phyloP scores from a whole-genome alignment of 768 basidiomycete genomes.

The Galerina sulciceps region DNA sequence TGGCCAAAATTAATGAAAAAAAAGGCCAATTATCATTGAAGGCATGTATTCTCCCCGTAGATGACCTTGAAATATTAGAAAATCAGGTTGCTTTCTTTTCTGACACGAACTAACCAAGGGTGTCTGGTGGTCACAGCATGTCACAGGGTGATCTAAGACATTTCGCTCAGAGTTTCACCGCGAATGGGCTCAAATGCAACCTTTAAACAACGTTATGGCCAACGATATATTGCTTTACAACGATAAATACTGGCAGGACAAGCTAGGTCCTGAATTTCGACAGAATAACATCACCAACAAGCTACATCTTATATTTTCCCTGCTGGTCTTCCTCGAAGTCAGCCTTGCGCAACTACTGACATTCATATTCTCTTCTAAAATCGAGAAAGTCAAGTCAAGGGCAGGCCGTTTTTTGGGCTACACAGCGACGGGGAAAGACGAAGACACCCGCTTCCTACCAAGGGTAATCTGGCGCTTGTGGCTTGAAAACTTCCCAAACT shows the following conservation, averaged over 20 bases:
- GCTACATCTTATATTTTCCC: slow-evolving; percentile 15
- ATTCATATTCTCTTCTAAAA: slow-evolving; percentile 14
- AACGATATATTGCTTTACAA: too few species aligned
- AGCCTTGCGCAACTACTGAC: slow-evolving; percentile 8
- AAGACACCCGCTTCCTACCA: slow-evolving; percentile 6
- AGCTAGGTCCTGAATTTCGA: background rate
- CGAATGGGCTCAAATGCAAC: too few species aligned
- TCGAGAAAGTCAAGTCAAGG: slow-evolving; percentile 1
- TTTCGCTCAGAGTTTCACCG: too few species aligned
- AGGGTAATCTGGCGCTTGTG: background rate
- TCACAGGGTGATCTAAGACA: too few species aligned
- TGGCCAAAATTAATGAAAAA: too few species aligned
- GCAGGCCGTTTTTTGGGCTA: slow-evolving; percentile 13
- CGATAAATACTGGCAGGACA: background rate
- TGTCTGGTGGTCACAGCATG: too few species aligned
- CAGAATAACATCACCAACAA: background rate
- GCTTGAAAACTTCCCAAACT: slow-evolving; percentile 4
- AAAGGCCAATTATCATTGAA: too few species aligned
- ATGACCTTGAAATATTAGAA: too few species aligned
- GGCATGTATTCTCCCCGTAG: too few species aligned
- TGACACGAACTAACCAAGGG: too few species aligned
- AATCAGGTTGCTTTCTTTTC: too few species aligned
- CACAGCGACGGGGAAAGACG: slow-evolving; percentile 3
- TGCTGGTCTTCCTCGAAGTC: slow-evolving; percentile 18
- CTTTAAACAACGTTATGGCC: too few species aligned